Base-by-base conservation (phyloP, 139 green algal species). In the Ettlia oleoabundans region DNA sequence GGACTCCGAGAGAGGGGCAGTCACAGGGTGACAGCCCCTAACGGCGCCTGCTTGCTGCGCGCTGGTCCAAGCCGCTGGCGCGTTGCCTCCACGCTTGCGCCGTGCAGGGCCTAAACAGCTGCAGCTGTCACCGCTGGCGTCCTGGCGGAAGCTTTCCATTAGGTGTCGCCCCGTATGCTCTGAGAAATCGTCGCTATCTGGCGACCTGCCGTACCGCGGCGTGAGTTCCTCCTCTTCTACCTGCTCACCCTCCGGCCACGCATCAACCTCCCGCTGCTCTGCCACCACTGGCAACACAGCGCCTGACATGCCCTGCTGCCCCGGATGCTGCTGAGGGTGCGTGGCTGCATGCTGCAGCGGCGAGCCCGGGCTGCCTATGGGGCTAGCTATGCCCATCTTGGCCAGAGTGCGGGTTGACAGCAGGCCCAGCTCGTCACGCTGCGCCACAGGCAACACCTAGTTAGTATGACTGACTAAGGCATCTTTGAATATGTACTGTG, bases 401-500 rank as follows among this genome's bases (percentile, higher is more conserved):
- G 68, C 28, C 3, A 41, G 30, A 6, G 22, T 26, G 4, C 28
- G 53, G 8, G 0, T 40, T 7, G 53, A 58, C 62, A 86, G 55
- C 66, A 86, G 71, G 30, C 81, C 81, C 13, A 82, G 51, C 35
- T 80, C 71, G 40, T 86, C 81, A 0, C 55, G 75, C 81, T 86
- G 68, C 38, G 47, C 1, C 7, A 58, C n/a, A 33, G 38, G 40
- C 6, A 7, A 38, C 13, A 4, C 35, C 22, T 35, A 19, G 18
- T 24, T 22, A n/a, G n/a, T n/a, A n/a, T n/a, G n/a, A n/a, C n/a
- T n/a, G n/a, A n/a, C n/a, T 76, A n/a, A 1, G 2, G n/a, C 41
- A 37, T 8, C 67, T 26, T 15, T 58, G 47, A 10, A 58, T 58
- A 15, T n/a, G n/a, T n/a, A n/a, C n/a, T n/a, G n/a, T n/a, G n/a